These are phyloP conservation scores for Cyberlindnera mycetangii DNA, from an alignment of 805 yeast genomes.

Conservation along the genomic window DNA sequence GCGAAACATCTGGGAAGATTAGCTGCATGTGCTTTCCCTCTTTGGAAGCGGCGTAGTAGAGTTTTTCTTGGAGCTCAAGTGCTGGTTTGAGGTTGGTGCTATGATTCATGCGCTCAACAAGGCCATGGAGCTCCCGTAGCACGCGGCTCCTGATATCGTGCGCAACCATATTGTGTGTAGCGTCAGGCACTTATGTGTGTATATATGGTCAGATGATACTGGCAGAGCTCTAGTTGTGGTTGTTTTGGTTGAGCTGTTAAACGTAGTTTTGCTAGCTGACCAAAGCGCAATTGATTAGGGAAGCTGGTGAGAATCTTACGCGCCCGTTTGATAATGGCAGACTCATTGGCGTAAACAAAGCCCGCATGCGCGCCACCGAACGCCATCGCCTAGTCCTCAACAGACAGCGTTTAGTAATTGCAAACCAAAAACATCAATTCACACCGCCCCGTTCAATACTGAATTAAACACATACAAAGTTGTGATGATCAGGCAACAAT, in stretches of 20 bases:
- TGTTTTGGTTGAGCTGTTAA: too few species aligned
- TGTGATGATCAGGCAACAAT: conserved; percentile 1
- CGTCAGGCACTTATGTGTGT: background rate
- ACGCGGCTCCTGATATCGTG: conserved; percentile 7
- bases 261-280: background rate
- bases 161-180: background rate
- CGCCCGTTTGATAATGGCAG: conserved; percentile 3
- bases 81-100: conserved; percentile 1
- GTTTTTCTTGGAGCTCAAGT: conserved; percentile 7
- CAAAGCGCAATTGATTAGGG: background rate
- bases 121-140: conserved; percentile 8
- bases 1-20: conserved; percentile 33
- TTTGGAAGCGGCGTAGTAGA: conserved; percentile 35
- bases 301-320: background rate
- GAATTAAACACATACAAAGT: background rate
- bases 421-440: background rate
- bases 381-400: background rate
- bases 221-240: background rate
- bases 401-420: background rate
- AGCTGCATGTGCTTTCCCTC: conserved; percentile 35
- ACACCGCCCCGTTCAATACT: background rate
- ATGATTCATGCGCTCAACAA: conserved; percentile 7
- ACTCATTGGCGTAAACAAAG: background rate
- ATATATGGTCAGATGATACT: too few species aligned
- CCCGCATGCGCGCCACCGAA: conserved; percentile 2